phyloP scores from a whole-genome alignment of 768 basidiomycete genomes.

The Naganishia friedmannii region DNA sequence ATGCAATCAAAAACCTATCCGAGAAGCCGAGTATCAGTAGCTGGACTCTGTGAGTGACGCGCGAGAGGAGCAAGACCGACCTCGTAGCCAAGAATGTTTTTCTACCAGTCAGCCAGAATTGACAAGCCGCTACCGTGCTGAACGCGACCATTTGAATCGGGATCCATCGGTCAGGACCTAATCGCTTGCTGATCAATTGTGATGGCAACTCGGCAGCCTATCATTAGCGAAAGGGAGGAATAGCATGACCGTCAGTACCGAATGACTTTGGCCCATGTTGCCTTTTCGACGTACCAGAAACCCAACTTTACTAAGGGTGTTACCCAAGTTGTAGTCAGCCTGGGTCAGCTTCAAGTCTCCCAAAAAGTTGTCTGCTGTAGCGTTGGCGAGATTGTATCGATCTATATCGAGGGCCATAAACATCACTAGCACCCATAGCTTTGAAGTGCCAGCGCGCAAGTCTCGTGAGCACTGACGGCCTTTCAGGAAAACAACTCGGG shows the following conservation, averaged over 20 bases:
- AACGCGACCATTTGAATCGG: constrained; percentile 53
- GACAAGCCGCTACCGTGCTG: constrained; percentile 61
- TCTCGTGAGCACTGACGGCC: no score
- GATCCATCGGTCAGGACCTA: constrained; percentile 64
- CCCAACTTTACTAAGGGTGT: constrained; percentile 59
- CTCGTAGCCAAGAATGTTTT: constrained; percentile 59
- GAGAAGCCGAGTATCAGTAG: no score
- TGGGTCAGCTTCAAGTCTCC: constrained; percentile 60
- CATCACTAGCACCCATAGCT: constrained; percentile 56
- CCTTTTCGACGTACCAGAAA: constrained; percentile 32
- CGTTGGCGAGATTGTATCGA: constrained; percentile 63
- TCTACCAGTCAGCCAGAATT: constrained; percentile 62
- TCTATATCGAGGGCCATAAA: constrained; percentile 57
- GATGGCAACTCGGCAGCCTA: constrained; percentile 63
- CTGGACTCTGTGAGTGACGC: no score
- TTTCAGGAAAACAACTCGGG: no score
- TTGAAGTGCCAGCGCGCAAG: no score
- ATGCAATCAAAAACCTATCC: constrained; percentile 47
- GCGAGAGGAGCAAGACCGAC: constrained; percentile 40
- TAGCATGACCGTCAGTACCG: not conserved
- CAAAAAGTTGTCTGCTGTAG: constrained; percentile 70
- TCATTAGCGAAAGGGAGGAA: constrained; percentile 7
- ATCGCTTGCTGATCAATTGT: constrained; percentile 65
- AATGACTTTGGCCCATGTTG: not conserved
- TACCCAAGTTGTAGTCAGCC: constrained; percentile 55